Conservation (phyloP, 176 grass and related monocot species). For the Carex myosuroides region DNA sequence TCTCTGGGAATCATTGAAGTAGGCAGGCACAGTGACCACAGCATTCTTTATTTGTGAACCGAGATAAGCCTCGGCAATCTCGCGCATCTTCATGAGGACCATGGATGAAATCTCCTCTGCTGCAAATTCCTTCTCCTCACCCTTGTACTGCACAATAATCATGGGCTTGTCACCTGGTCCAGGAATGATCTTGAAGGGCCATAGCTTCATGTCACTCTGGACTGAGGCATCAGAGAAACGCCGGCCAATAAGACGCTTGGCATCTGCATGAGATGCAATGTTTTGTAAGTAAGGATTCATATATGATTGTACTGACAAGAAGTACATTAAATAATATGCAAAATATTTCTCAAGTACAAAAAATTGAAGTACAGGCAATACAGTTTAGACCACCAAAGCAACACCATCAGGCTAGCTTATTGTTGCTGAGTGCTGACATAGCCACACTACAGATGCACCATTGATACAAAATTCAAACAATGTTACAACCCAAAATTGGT, state of each 20-base stretch:
- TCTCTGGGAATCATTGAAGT: slow-evolving; percentile 20
- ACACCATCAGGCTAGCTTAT: not conserved
- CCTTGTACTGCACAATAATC: slow-evolving; percentile 9
- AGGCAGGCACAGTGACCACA: slow-evolving; percentile 11
- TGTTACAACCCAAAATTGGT: not conserved
- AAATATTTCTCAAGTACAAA: no score
- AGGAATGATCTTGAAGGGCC: slow-evolving; percentile 18
- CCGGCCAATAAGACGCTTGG: slow-evolving; percentile 16
- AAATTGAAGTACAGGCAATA: not conserved
- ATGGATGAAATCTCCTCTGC: slow-evolving; percentile 22
- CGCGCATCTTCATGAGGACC: slow-evolving; percentile 17
- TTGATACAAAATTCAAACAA: not conserved
- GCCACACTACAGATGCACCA: not conserved
- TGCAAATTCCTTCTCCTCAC: slow-evolving; percentile 9
- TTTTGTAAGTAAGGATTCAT: not conserved
- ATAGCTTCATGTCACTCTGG: slow-evolving; percentile 16
- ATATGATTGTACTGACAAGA: not conserved
- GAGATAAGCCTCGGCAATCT: slow-evolving; percentile 17
- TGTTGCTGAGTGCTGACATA: not conserved
- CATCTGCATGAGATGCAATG: not conserved
- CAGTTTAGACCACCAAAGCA: not conserved
- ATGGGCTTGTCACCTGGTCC: slow-evolving; percentile 20
- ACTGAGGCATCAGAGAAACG: slow-evolving; percentile 8
- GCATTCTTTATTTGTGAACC: slow-evolving; percentile 9
- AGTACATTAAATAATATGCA: not conserved